Evolutionary conservation across 1,139 yeast species (phyloP), one percentile per base, ranked within the genome.

Genomic region (Hyphopichia khmerensis): DNA sequence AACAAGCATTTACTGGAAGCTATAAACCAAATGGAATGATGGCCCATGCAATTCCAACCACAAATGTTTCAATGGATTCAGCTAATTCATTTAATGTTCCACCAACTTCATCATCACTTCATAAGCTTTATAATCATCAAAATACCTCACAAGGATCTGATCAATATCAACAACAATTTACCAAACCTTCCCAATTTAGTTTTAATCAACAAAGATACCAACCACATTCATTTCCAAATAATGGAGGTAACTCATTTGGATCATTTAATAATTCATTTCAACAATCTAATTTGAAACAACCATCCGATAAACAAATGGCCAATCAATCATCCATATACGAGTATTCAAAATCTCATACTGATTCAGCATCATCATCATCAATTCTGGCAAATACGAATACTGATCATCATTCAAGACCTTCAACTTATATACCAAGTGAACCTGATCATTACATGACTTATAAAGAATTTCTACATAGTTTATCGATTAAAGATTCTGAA

Each of bases 401-500:
- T 35, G 41, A 29, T 4, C 50, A 49, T 9, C 52, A 33, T 10
- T 8, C 18, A 15, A n/a, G 56, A 5, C 46, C 41, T 15, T 27
- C 45, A 3, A 41, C 45, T 21, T 43, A 43, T 40, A 47, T 44
- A 29, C 42, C 48, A 5, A 46, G 56, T 11, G 71, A 65, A 41
- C 74, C 77, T 2, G 78, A 72, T 44, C 75, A 71, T 49, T 72
- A 72, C 47, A 70, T 72, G 76, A 58, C 75, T 11, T 73, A 73
- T 48, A 57, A 57, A 21, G 78, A 73, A 47, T 73, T 68, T 46
- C 64, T 70, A 41, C 57, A 58, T n/a, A 60, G 64, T 40, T 59
- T 72, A 41, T 56, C 62, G 13, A 33, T 47, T 11, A 61, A 62
- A 38, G 68, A 66, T 38, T 45, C 46, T 13, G 51, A 45, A 21